Evolutionary conservation across 2,329 filamentous ascomycete species (phyloP).

Genomic region (Alternaria tenuissima): DNA sequence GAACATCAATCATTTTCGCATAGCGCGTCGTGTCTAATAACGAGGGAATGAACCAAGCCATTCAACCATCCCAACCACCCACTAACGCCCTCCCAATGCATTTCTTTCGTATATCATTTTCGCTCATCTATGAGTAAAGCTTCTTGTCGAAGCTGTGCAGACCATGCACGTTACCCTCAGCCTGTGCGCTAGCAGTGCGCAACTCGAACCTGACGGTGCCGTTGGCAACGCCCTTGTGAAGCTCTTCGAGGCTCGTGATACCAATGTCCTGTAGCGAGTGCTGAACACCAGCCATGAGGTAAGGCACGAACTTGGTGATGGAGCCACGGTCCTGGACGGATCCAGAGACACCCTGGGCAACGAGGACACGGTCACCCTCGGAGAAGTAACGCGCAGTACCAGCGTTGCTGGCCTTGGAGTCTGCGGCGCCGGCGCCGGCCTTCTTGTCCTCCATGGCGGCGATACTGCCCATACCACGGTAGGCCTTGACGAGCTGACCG

Average conservation of each 20-base stretch:
- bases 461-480: conserved; percentile 98
- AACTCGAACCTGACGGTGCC: conserved; percentile 91
- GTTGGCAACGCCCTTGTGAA: conserved; percentile 77
- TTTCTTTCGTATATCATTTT: conserved; percentile 10
- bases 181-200: conserved; percentile 90
- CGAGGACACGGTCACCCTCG: conserved; percentile 91
- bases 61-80: conserved; percentile 8
- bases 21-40: conserved; percentile 24
- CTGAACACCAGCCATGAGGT: conserved; percentile 93
- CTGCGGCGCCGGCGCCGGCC: conserved; percentile 76
- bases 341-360: conserved; percentile 95
- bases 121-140: conserved; percentile 77
- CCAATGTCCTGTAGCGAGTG: conserved; percentile 98
- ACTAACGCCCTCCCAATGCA: conserved; percentile 46
- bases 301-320: conserved; percentile 93
- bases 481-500: conserved; percentile 98
- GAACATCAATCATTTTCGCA: conserved; percentile 36
- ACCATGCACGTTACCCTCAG: conserved; percentile 94
- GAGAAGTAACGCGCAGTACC: conserved; percentile 98
- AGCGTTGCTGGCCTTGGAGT: conserved; percentile 79
- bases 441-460: conserved; percentile 99
- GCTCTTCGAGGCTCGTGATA: conserved; percentile 76
- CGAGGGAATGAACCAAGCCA: conserved; percentile 13
- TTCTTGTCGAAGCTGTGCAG: conserved; percentile 99
- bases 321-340: conserved; percentile 83